These are phyloP conservation scores for Exserohilum turcica DNA, from an alignment of 2,329 filamentous ascomycete species.

Conservation along the genomic window DNA sequence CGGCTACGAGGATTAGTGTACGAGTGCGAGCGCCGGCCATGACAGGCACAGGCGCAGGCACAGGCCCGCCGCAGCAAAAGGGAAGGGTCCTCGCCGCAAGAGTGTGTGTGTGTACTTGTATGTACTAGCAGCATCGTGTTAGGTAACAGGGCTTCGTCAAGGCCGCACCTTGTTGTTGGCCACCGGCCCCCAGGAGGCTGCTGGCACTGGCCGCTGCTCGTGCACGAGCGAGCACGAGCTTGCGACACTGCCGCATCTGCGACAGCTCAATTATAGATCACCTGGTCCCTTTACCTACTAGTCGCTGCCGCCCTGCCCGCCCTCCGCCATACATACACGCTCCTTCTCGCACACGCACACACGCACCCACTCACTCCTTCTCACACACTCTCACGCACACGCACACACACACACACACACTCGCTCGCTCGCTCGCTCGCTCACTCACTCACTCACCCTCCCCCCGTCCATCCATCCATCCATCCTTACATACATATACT, in stretches of 20 bases:
- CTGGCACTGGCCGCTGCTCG: too few species aligned
- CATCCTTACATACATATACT: conserved; percentile 16
- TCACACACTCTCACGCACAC: too few species aligned
- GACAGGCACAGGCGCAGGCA: too few species aligned
- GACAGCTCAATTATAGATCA: conserved; percentile 36
- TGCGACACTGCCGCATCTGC: conserved; percentile 31
- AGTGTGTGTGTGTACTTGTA: too few species aligned
- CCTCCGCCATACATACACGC: background rate
- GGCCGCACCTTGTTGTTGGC: conserved; percentile 27
- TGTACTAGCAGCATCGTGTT: conserved; percentile 1
- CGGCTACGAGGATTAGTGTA: conserved; percentile 10
- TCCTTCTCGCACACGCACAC: too few species aligned
- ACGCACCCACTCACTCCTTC: too few species aligned
- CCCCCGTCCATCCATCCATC: too few species aligned
- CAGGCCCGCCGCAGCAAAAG: background rate
- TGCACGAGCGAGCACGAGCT: conserved; percentile 28
- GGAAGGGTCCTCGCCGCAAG: conserved; percentile 5
- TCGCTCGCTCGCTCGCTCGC: too few species aligned
- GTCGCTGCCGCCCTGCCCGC: background rate
- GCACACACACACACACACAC: too few species aligned
- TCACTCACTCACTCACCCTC: too few species aligned
- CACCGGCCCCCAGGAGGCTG: conserved; percentile 11
- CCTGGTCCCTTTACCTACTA: conserved; percentile 14
- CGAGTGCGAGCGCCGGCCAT: too few species aligned
- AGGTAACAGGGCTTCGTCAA: conserved; percentile 2